Conservation (phyloP, 2,329 filamentous ascomycete genomes). For the Xylaria arbuscula region DNA sequence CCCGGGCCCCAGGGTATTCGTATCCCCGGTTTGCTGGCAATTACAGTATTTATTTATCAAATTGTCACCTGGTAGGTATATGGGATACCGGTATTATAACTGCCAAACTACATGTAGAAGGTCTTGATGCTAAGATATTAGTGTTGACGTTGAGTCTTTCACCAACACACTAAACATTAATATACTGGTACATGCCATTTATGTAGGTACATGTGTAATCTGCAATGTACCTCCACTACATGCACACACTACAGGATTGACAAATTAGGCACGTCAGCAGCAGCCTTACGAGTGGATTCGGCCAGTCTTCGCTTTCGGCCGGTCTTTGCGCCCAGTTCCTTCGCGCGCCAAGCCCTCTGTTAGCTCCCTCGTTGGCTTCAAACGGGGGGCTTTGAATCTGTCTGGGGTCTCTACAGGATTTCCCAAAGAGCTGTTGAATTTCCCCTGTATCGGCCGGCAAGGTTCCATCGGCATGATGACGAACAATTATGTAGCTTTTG, state of each 20-base stretch:
- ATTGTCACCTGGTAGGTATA: background rate
- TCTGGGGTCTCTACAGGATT: slow-evolving; percentile 23
- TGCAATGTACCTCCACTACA: background rate
- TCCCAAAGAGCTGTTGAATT: background rate
- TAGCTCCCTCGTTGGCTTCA: slow-evolving; percentile 11
- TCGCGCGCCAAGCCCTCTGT: slow-evolving; percentile 32
- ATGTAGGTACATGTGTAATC: background rate
- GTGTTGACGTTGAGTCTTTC: slow-evolving; percentile 3
- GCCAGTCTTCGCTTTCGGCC: slow-evolving; percentile 6
- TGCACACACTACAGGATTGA: slow-evolving; percentile 10
- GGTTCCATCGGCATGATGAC: background rate
- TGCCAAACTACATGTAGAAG: slow-evolving; percentile 1
- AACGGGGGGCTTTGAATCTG: slow-evolving; percentile 14
- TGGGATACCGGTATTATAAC: background rate
- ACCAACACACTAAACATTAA: background rate
- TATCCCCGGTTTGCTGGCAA: background rate
- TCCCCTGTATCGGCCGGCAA: slow-evolving; percentile 15
- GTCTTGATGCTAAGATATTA: slow-evolving; percentile 11
- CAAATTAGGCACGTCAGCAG: slow-evolving; percentile 33
- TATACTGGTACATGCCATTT: background rate
- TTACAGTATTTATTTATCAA: background rate
- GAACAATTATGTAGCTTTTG: background rate
- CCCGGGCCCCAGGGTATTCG: background rate
- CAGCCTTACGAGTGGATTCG: slow-evolving; percentile 41
- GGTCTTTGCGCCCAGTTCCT: slow-evolving; percentile 22